Evolutionary conservation across 2,329 filamentous ascomycete genomes (phyloP), one percentile per base, ranked within the genome.

Genomic region (Aspergillus pseudoviridinutans): DNA sequence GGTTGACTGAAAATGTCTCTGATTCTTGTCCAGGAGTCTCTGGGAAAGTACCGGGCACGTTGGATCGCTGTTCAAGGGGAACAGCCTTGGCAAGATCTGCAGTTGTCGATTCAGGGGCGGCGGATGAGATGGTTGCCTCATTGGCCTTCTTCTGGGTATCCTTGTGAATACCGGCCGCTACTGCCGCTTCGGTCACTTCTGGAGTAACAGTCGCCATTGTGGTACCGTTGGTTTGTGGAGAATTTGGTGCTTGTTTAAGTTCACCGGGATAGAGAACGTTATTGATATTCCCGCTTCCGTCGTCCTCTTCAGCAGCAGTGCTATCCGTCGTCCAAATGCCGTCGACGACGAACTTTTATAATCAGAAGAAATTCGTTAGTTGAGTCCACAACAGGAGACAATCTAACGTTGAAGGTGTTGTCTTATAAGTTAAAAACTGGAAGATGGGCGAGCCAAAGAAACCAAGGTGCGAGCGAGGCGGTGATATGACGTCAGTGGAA

Each of bases 271-370:
- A 84, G 57, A 99, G 84, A 63, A 97, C 86, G 85, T 97, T 97
- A 83, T 97, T 97, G 68, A 92, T 81, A 82, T 93, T 96, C 69
- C 90, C 89, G 69, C 87, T 82, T 64, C 84, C 83, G 80, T 97
- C 93, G 70, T 86, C 85, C 78, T 97, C 92, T 77, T 89, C 87
- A 58, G 90, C 89, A 46, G 87, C 89, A 58, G 86, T 86, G 67
- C 87, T 85, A 76, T 97, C 92, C 73, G 87, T 89, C 52, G 86
- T 87, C 94, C 94, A 99, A 66, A 84, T 85, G 66, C 90, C 91
- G 83, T 99, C 91, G 65, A 97, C 93, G 68, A 99, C 90, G 75
- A 96, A 99, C 93, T 97, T 59, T 57, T 41, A 59, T 35, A 53
- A 50, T 20, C 14, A 62, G 50, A 49, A 46, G 42, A 56, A 38